These are phyloP conservation scores for Letharia columbiana DNA, from an alignment of 495 filamentous ascomycete genomes.

Conservation along the genomic window DNA sequence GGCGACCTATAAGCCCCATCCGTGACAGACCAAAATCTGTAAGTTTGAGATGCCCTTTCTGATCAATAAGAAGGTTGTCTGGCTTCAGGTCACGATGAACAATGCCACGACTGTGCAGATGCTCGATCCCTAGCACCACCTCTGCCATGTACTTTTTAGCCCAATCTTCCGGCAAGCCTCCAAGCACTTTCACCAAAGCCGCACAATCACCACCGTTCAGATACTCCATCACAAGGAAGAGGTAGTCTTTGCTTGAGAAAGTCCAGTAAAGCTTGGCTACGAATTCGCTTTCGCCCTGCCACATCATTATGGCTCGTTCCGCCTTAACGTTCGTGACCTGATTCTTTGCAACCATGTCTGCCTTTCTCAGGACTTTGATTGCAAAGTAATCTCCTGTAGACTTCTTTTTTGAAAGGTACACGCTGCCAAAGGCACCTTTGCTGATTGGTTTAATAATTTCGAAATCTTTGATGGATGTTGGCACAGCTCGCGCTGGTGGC, in stretches of 20 bases:
- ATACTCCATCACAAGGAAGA: conserved; percentile 99
- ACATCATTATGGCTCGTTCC: conserved; percentile 99
- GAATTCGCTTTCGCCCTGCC: conserved; percentile 98
- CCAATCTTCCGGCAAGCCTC: conserved; percentile 91
- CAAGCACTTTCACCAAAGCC: conserved; percentile 87
- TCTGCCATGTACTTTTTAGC: conserved; percentile 93
- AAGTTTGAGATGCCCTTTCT: conserved; percentile 90
- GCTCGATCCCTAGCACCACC: conserved; percentile 89
- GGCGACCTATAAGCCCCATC: conserved; percentile 93
- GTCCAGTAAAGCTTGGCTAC: conserved; percentile 99
- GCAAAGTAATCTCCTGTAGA: conserved; percentile 96
- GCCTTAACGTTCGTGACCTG: conserved; percentile 99
- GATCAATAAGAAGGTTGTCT: conserved; percentile 94
- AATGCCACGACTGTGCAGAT: conserved; percentile 88
- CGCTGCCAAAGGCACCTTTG: conserved; percentile 96
- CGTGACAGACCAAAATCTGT: conserved; percentile 96
- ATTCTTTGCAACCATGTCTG: conserved; percentile 99
- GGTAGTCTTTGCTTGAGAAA: conserved; percentile 97
- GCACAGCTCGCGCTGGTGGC: conserved; percentile 70
- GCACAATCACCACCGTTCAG: conserved; percentile 96
- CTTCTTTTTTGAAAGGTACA: conserved; percentile 96
- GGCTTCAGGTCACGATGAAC: conserved; percentile 96
- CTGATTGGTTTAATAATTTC: conserved; percentile 99
- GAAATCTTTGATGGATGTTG: conserved; percentile 96
- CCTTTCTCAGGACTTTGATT: conserved; percentile 96